Percentiles rank a stretch among this genome's conserved stretches.
phyloP scores from a whole-genome alignment of 2,329 filamentous ascomycete species.

The Pseudofabraea citricarpa region DNA sequence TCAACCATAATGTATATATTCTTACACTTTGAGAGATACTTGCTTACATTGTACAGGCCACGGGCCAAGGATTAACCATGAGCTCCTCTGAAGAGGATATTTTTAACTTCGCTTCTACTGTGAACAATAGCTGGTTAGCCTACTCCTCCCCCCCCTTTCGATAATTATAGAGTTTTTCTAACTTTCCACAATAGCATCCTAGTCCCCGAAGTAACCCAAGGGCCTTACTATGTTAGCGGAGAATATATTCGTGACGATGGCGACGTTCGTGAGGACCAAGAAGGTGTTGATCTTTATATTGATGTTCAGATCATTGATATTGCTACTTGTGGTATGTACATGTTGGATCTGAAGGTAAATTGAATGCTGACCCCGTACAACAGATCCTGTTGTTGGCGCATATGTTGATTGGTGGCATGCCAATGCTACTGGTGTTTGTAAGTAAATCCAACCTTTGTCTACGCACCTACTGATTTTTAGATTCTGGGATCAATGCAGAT shows the following conservation, averaged over 20 bases:
- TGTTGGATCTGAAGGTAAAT: too few species aligned
- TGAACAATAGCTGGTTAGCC: neutral
- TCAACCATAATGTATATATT: neutral
- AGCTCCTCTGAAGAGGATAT: neutral
- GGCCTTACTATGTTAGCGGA: slow-evolving; percentile 33
- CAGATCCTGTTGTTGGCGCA: slow-evolving; percentile 39
- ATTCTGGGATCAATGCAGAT: slow-evolving; percentile 38
- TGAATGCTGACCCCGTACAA: too few species aligned
- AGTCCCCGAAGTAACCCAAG: neutral
- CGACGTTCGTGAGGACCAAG: slow-evolving; percentile 40
- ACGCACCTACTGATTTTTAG: too few species aligned
- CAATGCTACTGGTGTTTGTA: slow-evolving; percentile 33
- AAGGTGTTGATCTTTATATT: slow-evolving; percentile 40
- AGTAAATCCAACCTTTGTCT: too few species aligned
- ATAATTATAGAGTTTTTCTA: too few species aligned
- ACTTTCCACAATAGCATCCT: too few species aligned
- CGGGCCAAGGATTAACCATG: neutral
- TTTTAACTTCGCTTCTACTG: neutral
- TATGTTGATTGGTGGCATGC: slow-evolving; percentile 45
- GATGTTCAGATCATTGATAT: slow-evolving; percentile 49
- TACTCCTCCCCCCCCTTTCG: too few species aligned
- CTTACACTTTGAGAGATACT: too few species aligned
- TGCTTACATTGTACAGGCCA: neutral
- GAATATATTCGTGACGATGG: slow-evolving; percentile 40
- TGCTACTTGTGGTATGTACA: slow-evolving; percentile 46